Percentiles rank a stretch among this genome's conserved stretches.
Conservation (phyloP, 225 moss, liverwort and hornwort species). For the Straminergon stramineum region DNA sequence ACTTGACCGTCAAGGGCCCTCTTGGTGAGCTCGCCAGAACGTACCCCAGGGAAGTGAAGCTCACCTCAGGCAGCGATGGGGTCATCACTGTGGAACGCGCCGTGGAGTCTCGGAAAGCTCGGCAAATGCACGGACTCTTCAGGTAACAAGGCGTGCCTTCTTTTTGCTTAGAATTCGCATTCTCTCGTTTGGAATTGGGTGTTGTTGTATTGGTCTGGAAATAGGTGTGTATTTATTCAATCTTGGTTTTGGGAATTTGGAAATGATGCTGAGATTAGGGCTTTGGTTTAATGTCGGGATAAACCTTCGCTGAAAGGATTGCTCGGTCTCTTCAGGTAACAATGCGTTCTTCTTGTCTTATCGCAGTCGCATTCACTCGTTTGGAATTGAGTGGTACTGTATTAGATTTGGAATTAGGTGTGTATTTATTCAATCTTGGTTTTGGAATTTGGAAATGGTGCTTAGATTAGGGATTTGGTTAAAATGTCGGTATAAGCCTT, state of each 20-base stretch:
- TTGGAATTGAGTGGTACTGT: background rate
- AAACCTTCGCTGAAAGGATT: background rate
- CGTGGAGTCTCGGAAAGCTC: slow-evolving; percentile 65
- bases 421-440: background rate
- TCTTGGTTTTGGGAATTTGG: background rate
- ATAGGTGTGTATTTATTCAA: background rate
- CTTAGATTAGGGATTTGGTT: background rate
- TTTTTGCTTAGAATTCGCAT: background rate
- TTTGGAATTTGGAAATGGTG: background rate
- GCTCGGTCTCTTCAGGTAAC: slow-evolving; percentile 70
- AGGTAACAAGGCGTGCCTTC: slow-evolving; percentile 8
- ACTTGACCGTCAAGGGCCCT: slow-evolving; percentile 70
- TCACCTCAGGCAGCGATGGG: slow-evolving; percentile 48
- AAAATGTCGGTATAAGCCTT: background rate
- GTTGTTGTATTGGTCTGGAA: background rate
- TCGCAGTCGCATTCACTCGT: background rate
- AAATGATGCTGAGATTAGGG: background rate
- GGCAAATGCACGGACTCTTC: slow-evolving; percentile 98
- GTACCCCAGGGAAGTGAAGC: slow-evolving; percentile 78
- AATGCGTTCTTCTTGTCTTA: background rate
- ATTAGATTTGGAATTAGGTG: background rate
- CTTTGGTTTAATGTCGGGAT: background rate
- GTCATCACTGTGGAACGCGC: slow-evolving; percentile 63
- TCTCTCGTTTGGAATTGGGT: background rate
- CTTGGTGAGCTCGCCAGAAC: slow-evolving; percentile 72